phyloP scores from a whole-genome alignment of 2,329 filamentous ascomycete species.

The Daldinia sp. region DNA sequence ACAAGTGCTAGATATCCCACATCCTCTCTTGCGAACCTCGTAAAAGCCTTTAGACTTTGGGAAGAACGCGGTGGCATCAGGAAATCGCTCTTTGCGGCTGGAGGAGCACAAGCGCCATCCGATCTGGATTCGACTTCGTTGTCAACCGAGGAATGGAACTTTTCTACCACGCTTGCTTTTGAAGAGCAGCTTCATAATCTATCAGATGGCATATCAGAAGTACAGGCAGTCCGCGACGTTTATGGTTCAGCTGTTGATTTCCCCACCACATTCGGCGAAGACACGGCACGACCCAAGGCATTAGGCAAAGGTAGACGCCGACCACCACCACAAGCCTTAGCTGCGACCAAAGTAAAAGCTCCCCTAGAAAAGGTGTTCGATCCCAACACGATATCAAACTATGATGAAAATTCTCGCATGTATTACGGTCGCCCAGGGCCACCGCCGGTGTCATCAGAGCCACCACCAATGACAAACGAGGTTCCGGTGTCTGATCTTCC shows the following conservation, averaged over 20 bases:
- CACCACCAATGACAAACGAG: conserved; percentile 38
- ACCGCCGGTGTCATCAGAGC: conserved; percentile 44
- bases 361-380: conserved; percentile 75
- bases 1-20: conserved; percentile 74
- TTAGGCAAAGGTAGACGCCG: conserved; percentile 63
- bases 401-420: conserved; percentile 71
- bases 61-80: conserved; percentile 79
- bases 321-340: conserved; percentile 69
- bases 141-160: conserved; percentile 74
- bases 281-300: conserved; percentile 63
- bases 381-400: conserved; percentile 73
- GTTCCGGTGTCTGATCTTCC: conserved; percentile 66
- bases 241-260: conserved; percentile 71
- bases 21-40: conserved; percentile 71
- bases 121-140: conserved; percentile 59
- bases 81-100: conserved; percentile 71
- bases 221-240: conserved; percentile 70
- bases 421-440: conserved; percentile 67
- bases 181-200: conserved; percentile 68
- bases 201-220: conserved; percentile 57
- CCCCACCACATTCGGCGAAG: conserved; percentile 59
- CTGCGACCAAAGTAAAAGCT: conserved; percentile 68
- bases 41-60: conserved; percentile 80
- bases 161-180: conserved; percentile 74
- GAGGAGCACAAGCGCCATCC: conserved; percentile 67